A percentile compares a stretch with the other conserved stretches of the same genome.
These are phyloP conservation scores for Diaporthe nobilis DNA, from an alignment of 2,329 filamentous ascomycete species.

Conservation along the genomic window DNA sequence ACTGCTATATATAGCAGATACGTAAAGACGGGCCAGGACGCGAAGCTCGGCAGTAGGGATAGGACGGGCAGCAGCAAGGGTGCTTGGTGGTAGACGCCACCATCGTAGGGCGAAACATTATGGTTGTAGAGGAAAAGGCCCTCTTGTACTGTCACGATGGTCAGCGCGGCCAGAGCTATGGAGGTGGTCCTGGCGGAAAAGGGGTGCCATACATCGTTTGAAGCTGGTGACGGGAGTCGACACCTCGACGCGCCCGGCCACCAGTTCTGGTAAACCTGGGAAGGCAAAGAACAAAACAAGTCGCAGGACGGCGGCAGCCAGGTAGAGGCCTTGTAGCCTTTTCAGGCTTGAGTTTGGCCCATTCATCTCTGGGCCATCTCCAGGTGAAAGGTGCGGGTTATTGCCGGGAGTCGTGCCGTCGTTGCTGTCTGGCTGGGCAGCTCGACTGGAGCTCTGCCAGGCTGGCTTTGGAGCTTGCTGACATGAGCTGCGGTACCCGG, in stretches of 20 bases:
- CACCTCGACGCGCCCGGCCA: slow-evolving; percentile 94
- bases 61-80: slow-evolving; percentile 93
- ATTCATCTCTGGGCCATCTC: slow-evolving; percentile 50
- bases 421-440: slow-evolving; percentile 26
- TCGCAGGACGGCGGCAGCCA: slow-evolving; percentile 82
- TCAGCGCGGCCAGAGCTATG: slow-evolving; percentile 16
- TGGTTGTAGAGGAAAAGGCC: slow-evolving; percentile 96
- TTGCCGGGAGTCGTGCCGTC: slow-evolving; percentile 24
- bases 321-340: slow-evolving; percentile 77
- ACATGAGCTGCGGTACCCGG: slow-evolving; percentile 22
- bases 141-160: slow-evolving; percentile 80
- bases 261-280: slow-evolving; percentile 84
- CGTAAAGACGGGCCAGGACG: slow-evolving; percentile 78
- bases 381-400: slow-evolving; percentile 34
- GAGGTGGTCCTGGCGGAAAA: not conserved
- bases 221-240: slow-evolving; percentile 98
- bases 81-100: slow-evolving; percentile 86
- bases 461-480: slow-evolving; percentile 33
- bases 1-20: slow-evolving; percentile 84
- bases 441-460: slow-evolving; percentile 27
- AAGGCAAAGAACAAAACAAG: slow-evolving; percentile 85
- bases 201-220: slow-evolving; percentile 82
- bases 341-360: slow-evolving; percentile 55
- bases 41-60: slow-evolving; percentile 83
- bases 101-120: slow-evolving; percentile 97